Evolutionary conservation across 1,284 basidiomycete species (phyloP).

Genomic region (Boletus semigastroideus): DNA sequence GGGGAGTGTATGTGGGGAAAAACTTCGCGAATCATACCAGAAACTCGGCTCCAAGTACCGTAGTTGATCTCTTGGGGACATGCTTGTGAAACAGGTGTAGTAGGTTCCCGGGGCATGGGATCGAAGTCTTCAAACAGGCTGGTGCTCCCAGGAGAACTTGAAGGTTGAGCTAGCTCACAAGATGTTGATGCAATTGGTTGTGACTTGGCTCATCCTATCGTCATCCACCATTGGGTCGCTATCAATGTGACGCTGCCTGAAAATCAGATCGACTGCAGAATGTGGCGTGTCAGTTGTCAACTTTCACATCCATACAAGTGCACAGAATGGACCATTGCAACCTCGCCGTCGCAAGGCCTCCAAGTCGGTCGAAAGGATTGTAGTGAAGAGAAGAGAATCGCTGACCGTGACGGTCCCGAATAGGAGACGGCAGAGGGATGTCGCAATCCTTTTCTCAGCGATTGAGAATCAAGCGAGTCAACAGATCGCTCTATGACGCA

Average conservation of each 20-base stretch:
- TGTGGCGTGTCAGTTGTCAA: neutral
- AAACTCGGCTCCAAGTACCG: neutral
- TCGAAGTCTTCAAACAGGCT: neutral
- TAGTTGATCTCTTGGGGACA: neutral
- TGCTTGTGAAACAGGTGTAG: no score
- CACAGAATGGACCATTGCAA: constrained; percentile 62
- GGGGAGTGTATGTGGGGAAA: neutral
- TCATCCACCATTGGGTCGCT: neutral
- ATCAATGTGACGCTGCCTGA: constrained; percentile 15
- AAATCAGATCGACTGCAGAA: neutral
- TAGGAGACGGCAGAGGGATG: constrained; percentile 69
- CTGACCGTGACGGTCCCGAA: constrained; percentile 77
- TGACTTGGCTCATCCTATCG: neutral
- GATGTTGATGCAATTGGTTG: neutral
- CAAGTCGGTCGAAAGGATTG: constrained; percentile 88
- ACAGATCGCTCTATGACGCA: constrained; percentile 40
- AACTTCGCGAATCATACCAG: neutral
- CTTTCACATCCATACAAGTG: neutral
- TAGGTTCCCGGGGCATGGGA: neutral
- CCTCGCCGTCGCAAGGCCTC: constrained; percentile 83
- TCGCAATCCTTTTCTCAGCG: neutral
- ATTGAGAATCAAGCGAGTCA: neutral
- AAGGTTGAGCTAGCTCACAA: neutral
- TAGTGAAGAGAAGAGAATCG: constrained; percentile 87
- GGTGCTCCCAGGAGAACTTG: neutral